phyloP scores from a whole-genome alignment of 371 early-diverging fungal species.

The Mucor ambiguus region DNA sequence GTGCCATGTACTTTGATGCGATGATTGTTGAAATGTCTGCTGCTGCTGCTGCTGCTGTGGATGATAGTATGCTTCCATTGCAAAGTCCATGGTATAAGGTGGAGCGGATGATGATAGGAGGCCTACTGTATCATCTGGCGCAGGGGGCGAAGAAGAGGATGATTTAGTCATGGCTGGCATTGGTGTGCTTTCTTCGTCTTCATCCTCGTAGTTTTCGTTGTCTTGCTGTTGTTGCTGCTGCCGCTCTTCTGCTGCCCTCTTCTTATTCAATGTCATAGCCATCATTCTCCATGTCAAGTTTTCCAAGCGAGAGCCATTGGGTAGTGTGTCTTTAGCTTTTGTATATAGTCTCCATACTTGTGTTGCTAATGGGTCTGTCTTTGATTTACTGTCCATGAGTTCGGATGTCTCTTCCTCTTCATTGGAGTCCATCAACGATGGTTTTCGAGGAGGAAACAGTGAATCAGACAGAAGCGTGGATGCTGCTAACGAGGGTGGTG shows the following conservation, averaged over 20 bases:
- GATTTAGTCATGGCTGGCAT: neutral
- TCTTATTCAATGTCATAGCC: slow-evolving; percentile 61
- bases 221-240: slow-evolving; percentile 13
- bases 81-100: slow-evolving; percentile 21
- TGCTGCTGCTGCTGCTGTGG: neutral
- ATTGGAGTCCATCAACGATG: neutral
- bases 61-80: neutral
- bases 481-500: neutral
- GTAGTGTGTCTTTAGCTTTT: slow-evolving; percentile 68
- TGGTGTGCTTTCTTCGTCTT: slow-evolving; percentile 1
- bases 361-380: slow-evolving; percentile 52
- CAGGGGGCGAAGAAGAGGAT: slow-evolving; percentile 11
- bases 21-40: slow-evolving; percentile 1
- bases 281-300: slow-evolving; percentile 76
- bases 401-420: slow-evolving; percentile 30
- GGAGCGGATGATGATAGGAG: slow-evolving; percentile 36
- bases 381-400: slow-evolving; percentile 12
- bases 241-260: slow-evolving; percentile 23
- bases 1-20: slow-evolving; percentile 1
- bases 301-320: slow-evolving; percentile 66
- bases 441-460: slow-evolving; percentile 4
- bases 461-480: slow-evolving; percentile 3
- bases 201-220: neutral
- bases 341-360: slow-evolving; percentile 73
- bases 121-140: slow-evolving; percentile 14